phyloP scores from a whole-genome alignment of 345 rosid species.

The Gossypium anomalum region DNA sequence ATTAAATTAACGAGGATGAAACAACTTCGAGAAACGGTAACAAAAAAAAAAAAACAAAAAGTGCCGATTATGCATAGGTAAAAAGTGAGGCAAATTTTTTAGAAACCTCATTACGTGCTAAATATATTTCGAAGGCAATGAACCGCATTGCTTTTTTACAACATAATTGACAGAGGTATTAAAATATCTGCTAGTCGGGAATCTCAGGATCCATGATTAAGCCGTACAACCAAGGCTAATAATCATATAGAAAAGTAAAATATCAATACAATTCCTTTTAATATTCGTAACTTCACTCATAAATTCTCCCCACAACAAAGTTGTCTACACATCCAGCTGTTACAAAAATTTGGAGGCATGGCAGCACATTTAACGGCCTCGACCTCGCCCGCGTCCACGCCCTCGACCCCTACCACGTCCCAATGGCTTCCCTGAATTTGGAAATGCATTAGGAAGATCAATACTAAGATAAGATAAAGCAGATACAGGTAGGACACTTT shows the following conservation, averaged over 20 bases:
- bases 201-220: conserved; percentile 10
- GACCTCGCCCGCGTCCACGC: conserved; percentile 86
- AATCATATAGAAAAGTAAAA: background rate
- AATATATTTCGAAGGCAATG: too few relatives aligned
- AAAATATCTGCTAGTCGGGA: background rate
- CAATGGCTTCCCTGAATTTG: conserved; percentile 66
- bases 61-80: too few relatives aligned
- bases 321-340: conserved; percentile 26
- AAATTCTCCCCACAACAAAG: conserved; percentile 29
- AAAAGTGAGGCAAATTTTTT: too few relatives aligned
- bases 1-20: too few relatives aligned
- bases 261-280: conserved; percentile 11
- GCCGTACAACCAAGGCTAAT: background rate
- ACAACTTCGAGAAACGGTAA: too few relatives aligned
- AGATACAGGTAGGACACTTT: conserved; percentile 2
- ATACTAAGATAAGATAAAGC: background rate
- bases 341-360: conserved; percentile 19
- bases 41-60: too few relatives aligned
- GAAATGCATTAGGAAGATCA: conserved; percentile 10
- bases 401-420: conserved; percentile 92
- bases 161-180: background rate
- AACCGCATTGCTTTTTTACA: background rate
- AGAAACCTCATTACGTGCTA: too few relatives aligned
- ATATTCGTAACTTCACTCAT: conserved; percentile 11
- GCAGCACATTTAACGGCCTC: conserved; percentile 59